Evolutionary conservation across 805 yeast species (phyloP), one percentile per base, ranked within the genome.

Genomic region (Maudiozyma turicensis): DNA sequence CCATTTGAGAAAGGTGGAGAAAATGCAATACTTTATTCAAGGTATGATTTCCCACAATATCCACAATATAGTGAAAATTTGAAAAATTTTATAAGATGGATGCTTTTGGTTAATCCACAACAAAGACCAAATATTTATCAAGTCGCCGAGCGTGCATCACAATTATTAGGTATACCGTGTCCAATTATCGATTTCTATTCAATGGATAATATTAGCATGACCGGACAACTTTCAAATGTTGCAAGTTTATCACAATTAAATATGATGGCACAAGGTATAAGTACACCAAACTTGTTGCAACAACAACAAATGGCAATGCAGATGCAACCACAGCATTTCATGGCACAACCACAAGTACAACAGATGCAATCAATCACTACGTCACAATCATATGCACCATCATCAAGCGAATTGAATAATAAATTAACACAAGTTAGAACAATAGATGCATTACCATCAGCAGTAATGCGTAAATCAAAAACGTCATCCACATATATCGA

Each of bases 1-100:
- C 95, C 95, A 0, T 86, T 86, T 60, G 95, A 86, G 63, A 69
- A 66, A 32, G 72, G 73, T 14, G 82, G 81, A 26, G 90, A 85
- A 55, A 60, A 68, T 38, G 84, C 83, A 43, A 85, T 86, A 30
- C 58, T 84, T 45, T 73, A 77, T 51, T 80, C 84, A 14, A 65
- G 72, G 28, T 76, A 71, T 51, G 72, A 76, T 14, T 77, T 73
- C 48, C 83, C 82, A 6, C 69, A 73, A 31, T 67, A 64, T 44
- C 88, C 89, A 3, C 66, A 59, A 5, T 86, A 81, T 60, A 77
- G 84, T 31, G 71, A 80, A 32, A 67, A 85, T 39, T 62, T 86
- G 64, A 84, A 80, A 55, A 79, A 82, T 59, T 64, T 85, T 28
- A 82, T 86, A 38, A 71, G 76, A 26, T 79, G 78, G 50, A 69